phyloP scores from a whole-genome alignment of 306 rosid species.

The Lathyrus sativus region DNA sequence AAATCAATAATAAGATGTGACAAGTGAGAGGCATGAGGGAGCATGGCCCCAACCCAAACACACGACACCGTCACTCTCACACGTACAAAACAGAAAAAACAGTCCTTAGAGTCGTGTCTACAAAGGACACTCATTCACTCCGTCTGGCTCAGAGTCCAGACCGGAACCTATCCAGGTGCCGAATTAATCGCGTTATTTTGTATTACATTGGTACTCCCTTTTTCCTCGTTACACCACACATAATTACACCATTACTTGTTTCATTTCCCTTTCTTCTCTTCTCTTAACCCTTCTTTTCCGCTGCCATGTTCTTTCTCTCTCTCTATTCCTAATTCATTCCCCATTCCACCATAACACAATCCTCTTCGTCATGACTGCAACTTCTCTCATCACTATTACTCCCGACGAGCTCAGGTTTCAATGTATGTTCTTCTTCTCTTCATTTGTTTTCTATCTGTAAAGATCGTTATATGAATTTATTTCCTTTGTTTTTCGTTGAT shows the following conservation, averaged over 20 bases:
- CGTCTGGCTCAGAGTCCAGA: no score
- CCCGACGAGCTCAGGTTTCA: slow-evolving; percentile 86
- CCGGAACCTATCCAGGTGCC: slow-evolving; percentile 42
- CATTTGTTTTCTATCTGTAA: no score
- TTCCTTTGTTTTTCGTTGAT: not conserved
- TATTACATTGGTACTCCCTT: slow-evolving; percentile 45
- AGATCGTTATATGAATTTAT: not conserved
- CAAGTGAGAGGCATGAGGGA: no score
- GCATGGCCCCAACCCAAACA: no score
- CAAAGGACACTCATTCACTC: not conserved
- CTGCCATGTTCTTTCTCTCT: not conserved
- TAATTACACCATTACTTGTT: not conserved
- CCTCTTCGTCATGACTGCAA: slow-evolving; percentile 65
- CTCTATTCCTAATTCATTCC: slow-evolving; percentile 15
- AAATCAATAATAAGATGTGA: no score
- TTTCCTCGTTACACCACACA: slow-evolving; percentile 51
- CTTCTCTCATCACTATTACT: slow-evolving; percentile 57
- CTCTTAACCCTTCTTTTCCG: not conserved
- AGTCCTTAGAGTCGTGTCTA: slow-evolving; percentile 4
- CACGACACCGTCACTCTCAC: no score
- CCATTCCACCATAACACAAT: slow-evolving; percentile 12
- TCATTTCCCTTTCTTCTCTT: not conserved
- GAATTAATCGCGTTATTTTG: slow-evolving; percentile 30
- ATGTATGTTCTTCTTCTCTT: slow-evolving; percentile 47
- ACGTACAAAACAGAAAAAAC: not conserved